phyloP scores from a whole-genome alignment of 768 basidiomycete genomes.

The Chiua virens region DNA sequence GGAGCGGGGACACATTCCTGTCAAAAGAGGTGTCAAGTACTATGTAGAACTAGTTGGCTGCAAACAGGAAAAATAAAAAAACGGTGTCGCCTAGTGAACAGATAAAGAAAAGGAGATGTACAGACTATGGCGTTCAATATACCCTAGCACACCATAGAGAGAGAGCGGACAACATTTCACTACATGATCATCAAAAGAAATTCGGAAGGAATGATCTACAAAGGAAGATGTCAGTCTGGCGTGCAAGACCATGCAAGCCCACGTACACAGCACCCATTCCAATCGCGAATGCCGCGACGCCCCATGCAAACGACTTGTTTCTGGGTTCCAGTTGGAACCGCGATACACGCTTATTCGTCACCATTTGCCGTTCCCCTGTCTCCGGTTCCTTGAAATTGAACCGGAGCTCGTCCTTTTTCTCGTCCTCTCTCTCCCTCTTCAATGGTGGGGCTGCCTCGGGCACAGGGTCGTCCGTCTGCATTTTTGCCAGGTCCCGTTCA shows the following conservation, averaged over 20 bases:
- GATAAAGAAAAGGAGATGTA: constrained; percentile 10
- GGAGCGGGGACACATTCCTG: constrained; percentile 4
- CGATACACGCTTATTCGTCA: constrained; percentile 63
- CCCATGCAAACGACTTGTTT: constrained; percentile 80
- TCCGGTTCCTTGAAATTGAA: constrained; percentile 76
- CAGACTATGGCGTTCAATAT: constrained; percentile 16
- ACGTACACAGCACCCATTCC: constrained; percentile 82
- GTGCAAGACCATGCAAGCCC: not conserved
- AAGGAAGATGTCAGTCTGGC: not conserved
- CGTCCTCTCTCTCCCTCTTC: constrained; percentile 52
- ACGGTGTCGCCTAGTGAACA: constrained; percentile 18
- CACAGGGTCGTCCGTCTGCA: constrained; percentile 20
- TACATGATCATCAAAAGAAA: constrained; percentile 44
- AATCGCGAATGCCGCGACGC: constrained; percentile 78
- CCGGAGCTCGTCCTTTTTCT: constrained; percentile 41
- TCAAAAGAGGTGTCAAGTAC: not conserved
- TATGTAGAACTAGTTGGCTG: not conserved
- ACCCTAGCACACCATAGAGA: constrained; percentile 19
- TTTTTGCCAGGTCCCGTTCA: constrained; percentile 45
- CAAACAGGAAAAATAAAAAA: not conserved
- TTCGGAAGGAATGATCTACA: constrained; percentile 59
- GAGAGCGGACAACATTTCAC: constrained; percentile 14
- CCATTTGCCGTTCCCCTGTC: constrained; percentile 53
- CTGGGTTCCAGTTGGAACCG: constrained; percentile 60
- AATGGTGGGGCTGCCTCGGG: constrained; percentile 21